Evolutionary conservation across 495 filamentous ascomycete species (phyloP).

Genomic region (Neurospora sp.): DNA sequence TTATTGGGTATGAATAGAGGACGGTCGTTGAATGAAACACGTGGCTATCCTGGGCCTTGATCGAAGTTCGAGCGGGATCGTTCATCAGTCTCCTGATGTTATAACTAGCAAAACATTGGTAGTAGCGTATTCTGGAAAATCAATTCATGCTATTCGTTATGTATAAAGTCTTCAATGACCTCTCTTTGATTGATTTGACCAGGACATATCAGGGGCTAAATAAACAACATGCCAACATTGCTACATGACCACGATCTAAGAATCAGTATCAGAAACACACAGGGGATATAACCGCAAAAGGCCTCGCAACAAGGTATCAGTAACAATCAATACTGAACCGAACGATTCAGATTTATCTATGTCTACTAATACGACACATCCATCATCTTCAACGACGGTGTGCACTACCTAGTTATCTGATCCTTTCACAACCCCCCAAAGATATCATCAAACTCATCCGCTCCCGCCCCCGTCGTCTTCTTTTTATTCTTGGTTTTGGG

Average conservation of each 20-base stretch:
- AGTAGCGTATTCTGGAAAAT: not conserved
- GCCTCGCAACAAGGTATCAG: too few species aligned
- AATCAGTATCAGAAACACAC: not conserved
- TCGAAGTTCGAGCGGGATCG: not conserved
- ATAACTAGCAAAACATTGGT: not conserved
- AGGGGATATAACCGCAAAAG: not conserved
- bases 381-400: not conserved
- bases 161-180: not conserved
- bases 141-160: not conserved
- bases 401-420: not conserved
- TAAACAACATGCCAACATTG: not conserved
- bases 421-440: constrained; percentile 11
- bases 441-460: constrained; percentile 26
- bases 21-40: not conserved
- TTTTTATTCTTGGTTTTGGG: constrained; percentile 19
- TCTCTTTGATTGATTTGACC: not conserved
- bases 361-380: not conserved
- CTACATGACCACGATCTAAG: not conserved
- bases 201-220: not conserved
- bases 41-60: not conserved
- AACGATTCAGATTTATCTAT: too few species aligned
- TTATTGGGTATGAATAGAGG: not conserved
- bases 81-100: not conserved
- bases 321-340: too few species aligned
- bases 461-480: constrained; percentile 1